Conservation (phyloP, 257 asterid genomes). For the Forsythia viridissima region DNA sequence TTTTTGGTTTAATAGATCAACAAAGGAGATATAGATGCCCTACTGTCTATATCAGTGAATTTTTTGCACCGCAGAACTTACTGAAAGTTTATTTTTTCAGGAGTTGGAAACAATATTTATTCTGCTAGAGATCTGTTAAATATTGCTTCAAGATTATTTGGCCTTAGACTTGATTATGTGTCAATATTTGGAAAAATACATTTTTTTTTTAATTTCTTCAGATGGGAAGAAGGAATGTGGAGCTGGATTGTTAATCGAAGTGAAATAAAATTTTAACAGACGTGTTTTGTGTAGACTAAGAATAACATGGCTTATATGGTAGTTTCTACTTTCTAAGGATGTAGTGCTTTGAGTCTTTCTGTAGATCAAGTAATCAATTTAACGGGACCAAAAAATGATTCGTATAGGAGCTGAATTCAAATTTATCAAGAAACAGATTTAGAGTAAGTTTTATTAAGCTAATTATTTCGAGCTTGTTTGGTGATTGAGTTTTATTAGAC, state of each 20-base stretch:
- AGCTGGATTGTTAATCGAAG: no score
- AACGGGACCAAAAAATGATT: no score
- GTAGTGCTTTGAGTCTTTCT: no score
- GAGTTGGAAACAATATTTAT: background rate
- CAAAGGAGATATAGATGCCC: background rate
- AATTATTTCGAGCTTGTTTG: no score
- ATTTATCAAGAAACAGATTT: background rate
- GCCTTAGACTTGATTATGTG: background rate
- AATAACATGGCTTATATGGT: no score
- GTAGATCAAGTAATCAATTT: background rate
- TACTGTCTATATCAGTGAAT: background rate
- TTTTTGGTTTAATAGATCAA: background rate
- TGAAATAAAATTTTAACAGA: no score
- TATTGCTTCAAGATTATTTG: background rate
- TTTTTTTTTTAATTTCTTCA: no score
- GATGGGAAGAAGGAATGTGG: no score
- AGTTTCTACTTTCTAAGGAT: no score
- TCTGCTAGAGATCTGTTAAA: background rate
- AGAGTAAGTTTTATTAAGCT: background rate
- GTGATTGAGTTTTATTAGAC: no score
- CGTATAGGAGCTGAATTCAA: background rate
- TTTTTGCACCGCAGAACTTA: background rate
- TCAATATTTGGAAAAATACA: no score
- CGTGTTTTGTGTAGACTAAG: no score
- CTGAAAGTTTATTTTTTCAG: background rate